phyloP scores from a whole-genome alignment of 805 yeast genomes.

The Wickerhamiella domercqiae region DNA sequence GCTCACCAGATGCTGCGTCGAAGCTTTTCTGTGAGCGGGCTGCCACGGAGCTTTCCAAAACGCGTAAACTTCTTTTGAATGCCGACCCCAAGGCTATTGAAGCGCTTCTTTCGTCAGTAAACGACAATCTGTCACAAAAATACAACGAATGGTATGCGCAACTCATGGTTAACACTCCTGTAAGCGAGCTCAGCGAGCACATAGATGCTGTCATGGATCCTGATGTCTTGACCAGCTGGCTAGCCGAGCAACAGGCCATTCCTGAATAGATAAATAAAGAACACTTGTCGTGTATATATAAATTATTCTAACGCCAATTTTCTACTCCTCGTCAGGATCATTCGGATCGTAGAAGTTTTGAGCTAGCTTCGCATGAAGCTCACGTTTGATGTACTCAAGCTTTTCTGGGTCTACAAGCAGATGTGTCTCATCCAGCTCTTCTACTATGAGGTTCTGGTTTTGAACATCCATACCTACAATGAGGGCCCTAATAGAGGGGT shows the following conservation, averaged over 20 bases:
- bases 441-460: slow-evolving; percentile 53
- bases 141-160: slow-evolving; percentile 37
- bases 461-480: slow-evolving; percentile 69
- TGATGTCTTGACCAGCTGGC: background rate
- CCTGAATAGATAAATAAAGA: too few relatives aligned
- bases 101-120: slow-evolving; percentile 49
- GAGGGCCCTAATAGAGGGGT: slow-evolving; percentile 82
- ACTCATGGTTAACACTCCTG: background rate
- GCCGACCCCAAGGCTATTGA: slow-evolving; percentile 37
- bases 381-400: slow-evolving; percentile 60
- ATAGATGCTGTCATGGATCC: background rate
- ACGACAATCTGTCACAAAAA: slow-evolving; percentile 40
- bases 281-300: too few relatives aligned
- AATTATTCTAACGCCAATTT: background rate
- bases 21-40: too few relatives aligned
- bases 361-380: slow-evolving; percentile 59
- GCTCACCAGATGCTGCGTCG: too few relatives aligned
- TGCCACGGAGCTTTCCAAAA: background rate
- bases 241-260: too few relatives aligned
- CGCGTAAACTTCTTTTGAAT: background rate
- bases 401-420: slow-evolving; percentile 63
- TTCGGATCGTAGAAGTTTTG: slow-evolving; percentile 81
- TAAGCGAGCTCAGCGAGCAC: background rate
- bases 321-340: slow-evolving; percentile 24
- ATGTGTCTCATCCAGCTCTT: slow-evolving; percentile 86